phyloP scores from a whole-genome alignment of 2,329 filamentous ascomycete species.

The Beauveria asiatica region DNA sequence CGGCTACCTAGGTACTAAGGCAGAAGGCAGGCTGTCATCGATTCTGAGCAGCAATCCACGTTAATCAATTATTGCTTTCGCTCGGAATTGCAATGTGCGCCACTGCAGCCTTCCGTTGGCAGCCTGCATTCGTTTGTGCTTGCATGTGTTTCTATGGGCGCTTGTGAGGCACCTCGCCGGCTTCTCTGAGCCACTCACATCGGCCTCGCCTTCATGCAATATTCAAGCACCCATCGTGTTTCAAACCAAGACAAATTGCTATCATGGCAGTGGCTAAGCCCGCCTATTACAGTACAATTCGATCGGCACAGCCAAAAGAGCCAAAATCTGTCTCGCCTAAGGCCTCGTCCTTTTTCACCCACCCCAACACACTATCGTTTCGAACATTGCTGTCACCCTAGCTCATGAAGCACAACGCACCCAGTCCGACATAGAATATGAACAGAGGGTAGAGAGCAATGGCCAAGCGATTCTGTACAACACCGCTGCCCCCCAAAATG shows the following conservation, averaged over 20 bases:
- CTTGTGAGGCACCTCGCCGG: background rate
- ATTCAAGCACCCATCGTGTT: background rate
- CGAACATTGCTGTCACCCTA: conserved; percentile 31
- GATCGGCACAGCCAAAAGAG: background rate
- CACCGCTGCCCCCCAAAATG: conserved; percentile 89
- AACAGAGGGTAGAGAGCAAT: conserved; percentile 92
- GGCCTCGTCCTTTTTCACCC: background rate
- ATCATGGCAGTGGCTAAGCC: conserved; percentile 3
- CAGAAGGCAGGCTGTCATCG: no score
- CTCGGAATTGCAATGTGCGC: no score
- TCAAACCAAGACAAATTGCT: background rate
- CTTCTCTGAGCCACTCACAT: background rate
- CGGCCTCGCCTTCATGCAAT: background rate
- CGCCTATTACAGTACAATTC: conserved; percentile 5
- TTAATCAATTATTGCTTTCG: no score
- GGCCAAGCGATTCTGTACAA: conserved; percentile 87
- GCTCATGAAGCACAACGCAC: conserved; percentile 95
- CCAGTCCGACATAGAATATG: conserved; percentile 88
- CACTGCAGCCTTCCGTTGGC: background rate
- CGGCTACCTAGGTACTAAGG: no score
- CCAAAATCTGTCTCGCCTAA: background rate
- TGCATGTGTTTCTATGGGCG: background rate
- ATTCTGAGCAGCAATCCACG: no score
- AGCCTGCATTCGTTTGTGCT: background rate
- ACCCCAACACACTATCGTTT: background rate